These are phyloP conservation scores for Xylaria telfairii DNA, from an alignment of 495 filamentous ascomycete species.

Conservation along the genomic window DNA sequence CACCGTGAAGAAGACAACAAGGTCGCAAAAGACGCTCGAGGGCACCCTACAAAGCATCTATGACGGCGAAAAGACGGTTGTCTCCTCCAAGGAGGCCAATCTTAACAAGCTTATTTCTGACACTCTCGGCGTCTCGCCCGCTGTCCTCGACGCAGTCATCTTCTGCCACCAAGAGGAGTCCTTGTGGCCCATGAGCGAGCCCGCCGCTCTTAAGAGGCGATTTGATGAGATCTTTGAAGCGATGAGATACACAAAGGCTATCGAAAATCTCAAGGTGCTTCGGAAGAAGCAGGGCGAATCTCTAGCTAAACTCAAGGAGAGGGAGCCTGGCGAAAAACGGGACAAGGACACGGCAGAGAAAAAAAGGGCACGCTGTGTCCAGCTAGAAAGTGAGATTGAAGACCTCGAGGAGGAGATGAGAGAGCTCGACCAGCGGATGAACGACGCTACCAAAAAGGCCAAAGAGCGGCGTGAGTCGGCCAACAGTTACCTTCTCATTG, in stretches of 20 bases:
- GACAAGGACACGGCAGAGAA: constrained; percentile 85
- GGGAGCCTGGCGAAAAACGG: constrained; percentile 77
- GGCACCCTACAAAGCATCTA: constrained; percentile 73
- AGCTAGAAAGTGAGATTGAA: constrained; percentile 78
- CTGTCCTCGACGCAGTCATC: constrained; percentile 90
- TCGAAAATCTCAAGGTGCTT: constrained; percentile 87
- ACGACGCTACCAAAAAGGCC: constrained; percentile 48
- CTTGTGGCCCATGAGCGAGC: constrained; percentile 96
- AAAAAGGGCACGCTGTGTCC: constrained; percentile 65
- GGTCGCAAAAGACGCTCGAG: constrained; percentile 79
- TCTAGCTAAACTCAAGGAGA: constrained; percentile 69
- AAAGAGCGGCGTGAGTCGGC: constrained; percentile 51
- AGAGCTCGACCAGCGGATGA: constrained; percentile 57
- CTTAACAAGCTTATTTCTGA: constrained; percentile 84
- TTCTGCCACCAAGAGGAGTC: constrained; percentile 99
- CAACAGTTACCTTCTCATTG: constrained; percentile 53
- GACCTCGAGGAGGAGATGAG: constrained; percentile 62
- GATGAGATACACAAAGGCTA: constrained; percentile 93
- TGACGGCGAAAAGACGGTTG: constrained; percentile 77
- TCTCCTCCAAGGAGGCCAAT: constrained; percentile 80
- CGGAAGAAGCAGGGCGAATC: constrained; percentile 83
- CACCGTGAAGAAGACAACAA: constrained; percentile 79
- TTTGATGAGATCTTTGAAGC: constrained; percentile 99
- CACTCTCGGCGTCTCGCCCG: constrained; percentile 87
- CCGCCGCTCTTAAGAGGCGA: constrained; percentile 79